Conservation (phyloP, 306 rosid genomes). For the Sindora glabra region DNA sequence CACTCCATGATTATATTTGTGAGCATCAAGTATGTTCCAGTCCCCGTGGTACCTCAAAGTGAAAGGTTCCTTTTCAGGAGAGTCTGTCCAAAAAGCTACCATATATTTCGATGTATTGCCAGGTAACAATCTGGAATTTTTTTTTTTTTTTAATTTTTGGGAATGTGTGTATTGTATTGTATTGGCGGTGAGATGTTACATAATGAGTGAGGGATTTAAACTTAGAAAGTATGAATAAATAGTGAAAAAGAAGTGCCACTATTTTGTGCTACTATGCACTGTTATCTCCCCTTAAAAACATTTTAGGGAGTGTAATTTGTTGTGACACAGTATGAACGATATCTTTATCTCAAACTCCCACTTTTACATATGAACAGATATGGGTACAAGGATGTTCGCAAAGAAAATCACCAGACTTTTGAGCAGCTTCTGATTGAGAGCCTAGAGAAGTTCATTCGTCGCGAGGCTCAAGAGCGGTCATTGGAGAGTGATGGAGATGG, state of each 20-base stretch:
- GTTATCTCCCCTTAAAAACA: slow-evolving; percentile 4
- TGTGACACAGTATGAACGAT: neutral
- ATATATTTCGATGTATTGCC: slow-evolving; percentile 94
- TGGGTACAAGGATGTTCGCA: slow-evolving; percentile 92
- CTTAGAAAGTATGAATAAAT: neutral
- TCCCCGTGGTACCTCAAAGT: slow-evolving; percentile 89
- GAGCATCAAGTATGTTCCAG: slow-evolving; percentile 85
- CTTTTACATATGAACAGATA: slow-evolving; percentile 40
- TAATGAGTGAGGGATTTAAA: neutral
- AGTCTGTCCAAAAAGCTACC: slow-evolving; percentile 85
- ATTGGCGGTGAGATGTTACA: neutral
- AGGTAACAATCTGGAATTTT: slow-evolving; percentile 35
- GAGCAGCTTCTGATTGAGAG: slow-evolving; percentile 97
- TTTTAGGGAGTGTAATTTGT: neutral
- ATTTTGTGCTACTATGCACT: neutral
- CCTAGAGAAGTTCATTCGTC: slow-evolving; percentile 89
- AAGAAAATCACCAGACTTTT: slow-evolving; percentile 87
- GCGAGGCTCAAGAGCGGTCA: slow-evolving; percentile 87
- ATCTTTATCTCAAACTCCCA: neutral
- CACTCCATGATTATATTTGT: slow-evolving; percentile 92
- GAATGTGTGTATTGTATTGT: neutral
- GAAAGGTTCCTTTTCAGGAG: slow-evolving; percentile 97
- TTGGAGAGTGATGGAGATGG: slow-evolving; percentile 83
- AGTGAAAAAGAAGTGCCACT: neutral
- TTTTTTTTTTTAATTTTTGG: neutral